Evolutionary conservation across 768 basidiomycete genomes (phyloP), one percentile per base, ranked within the genome.

Genomic region (Hydnomerulius pinastri): DNA sequence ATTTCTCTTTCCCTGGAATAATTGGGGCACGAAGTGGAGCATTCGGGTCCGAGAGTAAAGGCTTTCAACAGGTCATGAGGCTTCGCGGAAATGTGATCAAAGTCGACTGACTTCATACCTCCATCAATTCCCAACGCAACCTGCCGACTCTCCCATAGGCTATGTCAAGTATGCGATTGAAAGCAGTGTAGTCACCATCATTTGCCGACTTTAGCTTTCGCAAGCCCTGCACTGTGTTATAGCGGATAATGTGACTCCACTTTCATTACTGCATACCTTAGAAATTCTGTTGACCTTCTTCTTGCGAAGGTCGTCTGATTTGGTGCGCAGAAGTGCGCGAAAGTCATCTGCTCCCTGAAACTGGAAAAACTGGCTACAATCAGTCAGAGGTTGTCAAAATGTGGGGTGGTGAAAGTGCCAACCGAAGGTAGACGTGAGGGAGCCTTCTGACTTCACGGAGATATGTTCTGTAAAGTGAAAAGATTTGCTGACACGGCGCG

Each of bases 141-240:
- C 78, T 85, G 20, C 90, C 90, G 56, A 80, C 81, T 51, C 90
- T 76, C 25, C 89, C 90, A 66, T 90, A 92, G 23, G 90, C 90
- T 24, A 83, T 58, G 55, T 85, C 79, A 15, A 92, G 71, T 24
- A 90, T 59, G 55, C 77, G 75, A 24, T 72, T 70, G 57, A 88
- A 85, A 27, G 82, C 79, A 48, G 71, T 63, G 40, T 58, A 56
- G 30, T 76, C 61, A 4, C 83, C 80, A 4, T 58, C 53, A 58
- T 82, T 86, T 9, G 87, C 87, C 38, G 66, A 71, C 59, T 74
- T 67, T 15, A 92, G 64, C 48, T 67, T 77, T 41, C 69, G 71
- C 54, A 84, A 62, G 43, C 77, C 80, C 89, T 91, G 55, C 6
- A 30, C 15, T 35, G 42, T 37, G 5, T 43, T 46, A 43, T 32